Base-by-base conservation (phyloP, 192 early-diverging fungal species). In the Diversispora eburnea region DNA sequence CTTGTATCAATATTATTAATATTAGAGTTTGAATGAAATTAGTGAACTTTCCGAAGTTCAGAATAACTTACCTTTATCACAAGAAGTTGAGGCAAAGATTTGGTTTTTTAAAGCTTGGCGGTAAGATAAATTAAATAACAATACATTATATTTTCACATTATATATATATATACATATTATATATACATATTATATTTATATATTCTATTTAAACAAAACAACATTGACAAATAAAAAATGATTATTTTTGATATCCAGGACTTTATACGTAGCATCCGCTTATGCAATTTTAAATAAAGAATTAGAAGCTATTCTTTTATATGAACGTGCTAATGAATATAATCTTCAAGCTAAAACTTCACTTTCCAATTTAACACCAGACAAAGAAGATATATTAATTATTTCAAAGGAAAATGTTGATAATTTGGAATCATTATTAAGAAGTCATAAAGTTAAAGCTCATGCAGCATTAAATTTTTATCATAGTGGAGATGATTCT, bases 101-200 rank as follows among this genome's bases (percentile, higher is more conserved):
- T 67, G 75, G 43, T 87, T 82, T 60, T 84, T 79, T 72, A 88
- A 88, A 43, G 86, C 86, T n/a, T 80, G 82, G 70, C 79, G 87
- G 84, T 90, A 80, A 68, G 51, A 71, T 52, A 70, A 48, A 64
- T 66, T 54, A 75, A 19, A 56, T 48, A 67, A 42, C 5, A 47
- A 22, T 42, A 22, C 8, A 64, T 45, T 6, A 42, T 25, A 39
- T 25, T 39, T 61, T 61, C 39, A 33, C 13, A 15, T 25, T 59
- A 59, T 7, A 19, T 59, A 0, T 6, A 0, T 25, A 33, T 33
- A 33, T 33, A n/a, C 39, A 33, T 43, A 15, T 25, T 59, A 59
- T 7, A 19, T 59, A 0, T 6, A 0, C 4, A 33, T 33, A 33
- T 33, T 2, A 33, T 33, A 33, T 33, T 33, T 33, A 33, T 33